phyloP scores from a whole-genome alignment of 352 stramenopile species.

The Globisporangium takayamanum region DNA sequence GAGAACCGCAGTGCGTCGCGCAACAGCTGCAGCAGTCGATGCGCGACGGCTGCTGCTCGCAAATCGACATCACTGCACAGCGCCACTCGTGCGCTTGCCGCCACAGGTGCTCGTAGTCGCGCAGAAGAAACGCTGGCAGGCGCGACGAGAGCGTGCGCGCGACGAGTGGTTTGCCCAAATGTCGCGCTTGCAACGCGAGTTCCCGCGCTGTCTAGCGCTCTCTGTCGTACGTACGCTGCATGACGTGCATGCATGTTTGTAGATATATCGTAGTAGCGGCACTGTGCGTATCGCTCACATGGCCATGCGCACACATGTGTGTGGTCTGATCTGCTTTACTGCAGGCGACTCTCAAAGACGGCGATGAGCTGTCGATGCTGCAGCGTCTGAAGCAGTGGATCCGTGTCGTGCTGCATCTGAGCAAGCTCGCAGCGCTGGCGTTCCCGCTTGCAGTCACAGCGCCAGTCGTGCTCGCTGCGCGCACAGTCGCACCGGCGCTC shows the following conservation, averaged over 20 bases:
- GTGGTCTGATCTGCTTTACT: neutral
- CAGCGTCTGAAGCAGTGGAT: conserved; percentile 39
- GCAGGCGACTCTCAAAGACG: conserved; percentile 8
- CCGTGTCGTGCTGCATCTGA: conserved; percentile 43
- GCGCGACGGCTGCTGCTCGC: conserved; percentile 3
- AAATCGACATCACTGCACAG: neutral
- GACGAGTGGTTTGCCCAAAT: conserved; percentile 5
- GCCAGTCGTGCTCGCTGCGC: conserved; percentile 32
- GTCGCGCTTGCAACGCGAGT: conserved; percentile 1
- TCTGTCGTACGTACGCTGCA: conserved; percentile 6
- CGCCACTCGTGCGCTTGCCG: conserved; percentile 9
- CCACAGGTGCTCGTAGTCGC: conserved; percentile 9
- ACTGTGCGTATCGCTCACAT: neutral
- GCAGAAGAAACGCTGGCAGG: conserved; percentile 10
- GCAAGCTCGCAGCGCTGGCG: conserved; percentile 48
- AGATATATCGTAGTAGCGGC: neutral
- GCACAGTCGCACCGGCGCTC: conserved; percentile 21
- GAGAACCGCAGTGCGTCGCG: no score
- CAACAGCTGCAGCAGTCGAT: neutral
- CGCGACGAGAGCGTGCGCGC: conserved; percentile 2
- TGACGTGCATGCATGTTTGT: neutral
- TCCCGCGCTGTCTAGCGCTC: conserved; percentile 15
- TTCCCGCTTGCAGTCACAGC: conserved; percentile 39
- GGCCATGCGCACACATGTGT: neutral
- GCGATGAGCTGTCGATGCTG: conserved; percentile 15